Evolutionary conservation across 257 asterid species (phyloP), one percentile per base, ranked within the genome.

Genomic region (Gardenia jasminoides): DNA sequence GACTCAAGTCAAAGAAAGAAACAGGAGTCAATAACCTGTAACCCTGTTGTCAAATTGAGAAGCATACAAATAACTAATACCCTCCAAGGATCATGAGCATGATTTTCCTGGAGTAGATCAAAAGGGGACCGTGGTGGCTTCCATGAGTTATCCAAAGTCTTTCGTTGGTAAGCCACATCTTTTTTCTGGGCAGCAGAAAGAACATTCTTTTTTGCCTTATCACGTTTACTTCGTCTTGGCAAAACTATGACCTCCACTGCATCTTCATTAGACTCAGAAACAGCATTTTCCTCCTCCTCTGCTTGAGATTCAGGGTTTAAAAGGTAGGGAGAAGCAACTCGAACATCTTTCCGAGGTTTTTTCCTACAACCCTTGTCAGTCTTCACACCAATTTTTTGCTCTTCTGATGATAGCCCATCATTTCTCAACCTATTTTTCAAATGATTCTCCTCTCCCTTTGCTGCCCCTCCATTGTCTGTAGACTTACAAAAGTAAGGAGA

Each of bases 41-140:
- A 20, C 52, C 98, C 98, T 71, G 89, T 83, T 28, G 97, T 92
- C 79, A 71, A 81, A 89, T 94, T 94, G 73, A 94, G 96, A 82
- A 94, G 94, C 89, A 92, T 91, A 74, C 98, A 94, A 83, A 94
- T 94, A 54, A 94, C 88, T 85, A 94, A 84, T 72, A 94, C 98
- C 87, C 97, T 91, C 98, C 98, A 94, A 56, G 98, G 98, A 93
- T 94, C 98, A 82, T 87, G 89, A 16, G 83, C 83, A 72, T 94
- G 98, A 78, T 92, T 91, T 86, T 94, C 97, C 84, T 94, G 98
- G 78, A 94, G 91, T 80, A 94, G 94, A 83, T 88, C 82, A 73
- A 79, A 81, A 59, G 89, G 94, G 3, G 97, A 91, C n/a, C 90
- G 86, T 64, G 98, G 98, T 71, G 98, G 97, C 67, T 17, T 83